Conservation (phyloP, 2,329 filamentous ascomycete species). For the Ophiosphaerella korrae region DNA sequence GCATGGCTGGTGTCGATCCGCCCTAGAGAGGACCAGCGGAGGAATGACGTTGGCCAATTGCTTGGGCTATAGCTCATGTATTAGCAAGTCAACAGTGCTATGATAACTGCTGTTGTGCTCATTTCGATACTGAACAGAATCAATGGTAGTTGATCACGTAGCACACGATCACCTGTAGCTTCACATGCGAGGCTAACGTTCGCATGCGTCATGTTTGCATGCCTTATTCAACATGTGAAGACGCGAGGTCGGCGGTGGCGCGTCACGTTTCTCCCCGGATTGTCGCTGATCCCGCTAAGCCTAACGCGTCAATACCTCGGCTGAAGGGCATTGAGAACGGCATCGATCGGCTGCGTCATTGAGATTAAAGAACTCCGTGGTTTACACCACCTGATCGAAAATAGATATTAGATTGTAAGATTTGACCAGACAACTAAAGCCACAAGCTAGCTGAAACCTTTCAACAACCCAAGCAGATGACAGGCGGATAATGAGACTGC, state of each 20-base stretch:
- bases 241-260: constrained; percentile 20
- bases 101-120: not conserved
- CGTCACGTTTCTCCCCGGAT: constrained; percentile 7
- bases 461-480: constrained; percentile 34
- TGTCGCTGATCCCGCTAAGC: constrained; percentile 8
- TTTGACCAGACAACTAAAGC: too few relatives aligned
- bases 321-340: constrained; percentile 11
- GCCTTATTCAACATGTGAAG: constrained; percentile 37
- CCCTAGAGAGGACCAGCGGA: constrained; percentile 31
- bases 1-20: constrained; percentile 29
- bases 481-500: constrained; percentile 14
- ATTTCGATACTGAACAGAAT: not conserved
- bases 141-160: not conserved
- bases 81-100: not conserved
- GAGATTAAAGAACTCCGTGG: not conserved
- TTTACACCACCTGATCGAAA: too few relatives aligned
- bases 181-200: constrained; percentile 33
- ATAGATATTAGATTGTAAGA: too few relatives aligned
- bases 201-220: constrained; percentile 10
- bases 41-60: constrained; percentile 45
- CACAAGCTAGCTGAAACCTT: constrained; percentile 31
- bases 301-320: constrained; percentile 17
- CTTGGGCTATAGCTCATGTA: constrained; percentile 20
- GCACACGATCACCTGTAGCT: constrained; percentile 31
- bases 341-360: constrained; percentile 6